These are phyloP conservation scores for Sporothrix pallida DNA, from an alignment of 2,329 filamentous ascomycete genomes.

Conservation along the genomic window DNA sequence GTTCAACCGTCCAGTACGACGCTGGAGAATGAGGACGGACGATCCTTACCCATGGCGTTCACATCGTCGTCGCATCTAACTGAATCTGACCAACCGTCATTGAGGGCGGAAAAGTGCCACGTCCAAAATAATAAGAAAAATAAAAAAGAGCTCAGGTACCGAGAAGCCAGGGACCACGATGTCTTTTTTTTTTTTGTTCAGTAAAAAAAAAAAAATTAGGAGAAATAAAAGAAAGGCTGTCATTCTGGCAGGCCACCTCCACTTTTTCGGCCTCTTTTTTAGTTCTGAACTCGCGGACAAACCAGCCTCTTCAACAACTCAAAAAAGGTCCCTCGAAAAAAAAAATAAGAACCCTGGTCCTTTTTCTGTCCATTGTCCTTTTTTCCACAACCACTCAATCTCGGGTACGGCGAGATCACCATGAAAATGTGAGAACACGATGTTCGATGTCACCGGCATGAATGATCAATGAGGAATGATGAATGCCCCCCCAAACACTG, in stretches of 20 bases:
- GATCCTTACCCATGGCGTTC: not conserved
- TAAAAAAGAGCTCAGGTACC: slow-evolving; percentile 17
- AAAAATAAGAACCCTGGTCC: not conserved
- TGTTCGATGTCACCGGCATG: slow-evolving; percentile 22
- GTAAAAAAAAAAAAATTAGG: not conserved
- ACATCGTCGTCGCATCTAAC: not conserved
- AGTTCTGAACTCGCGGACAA: not conserved
- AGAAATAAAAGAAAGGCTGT: not conserved
- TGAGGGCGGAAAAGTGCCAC: not conserved
- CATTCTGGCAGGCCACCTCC: not conserved
- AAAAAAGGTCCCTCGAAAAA: not conserved
- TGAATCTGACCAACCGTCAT: not conserved
- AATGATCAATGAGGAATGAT: not conserved
- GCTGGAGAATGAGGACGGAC: not conserved
- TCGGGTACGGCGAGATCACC: slow-evolving; percentile 14
- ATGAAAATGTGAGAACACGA: slow-evolving; percentile 15
- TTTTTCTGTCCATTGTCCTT: not conserved
- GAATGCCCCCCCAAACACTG: not conserved
- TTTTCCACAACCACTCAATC: slow-evolving; percentile 12
- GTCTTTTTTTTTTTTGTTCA: not conserved
- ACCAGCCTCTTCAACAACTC: not conserved
- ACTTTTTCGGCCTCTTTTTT: slow-evolving; percentile 14
- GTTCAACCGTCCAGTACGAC: slow-evolving; percentile 26
- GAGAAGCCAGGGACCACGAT: not conserved
- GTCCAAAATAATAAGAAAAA: too few species aligned